phyloP scores from a whole-genome alignment of 1,139 yeast species.

The Spathaspora sp. region DNA sequence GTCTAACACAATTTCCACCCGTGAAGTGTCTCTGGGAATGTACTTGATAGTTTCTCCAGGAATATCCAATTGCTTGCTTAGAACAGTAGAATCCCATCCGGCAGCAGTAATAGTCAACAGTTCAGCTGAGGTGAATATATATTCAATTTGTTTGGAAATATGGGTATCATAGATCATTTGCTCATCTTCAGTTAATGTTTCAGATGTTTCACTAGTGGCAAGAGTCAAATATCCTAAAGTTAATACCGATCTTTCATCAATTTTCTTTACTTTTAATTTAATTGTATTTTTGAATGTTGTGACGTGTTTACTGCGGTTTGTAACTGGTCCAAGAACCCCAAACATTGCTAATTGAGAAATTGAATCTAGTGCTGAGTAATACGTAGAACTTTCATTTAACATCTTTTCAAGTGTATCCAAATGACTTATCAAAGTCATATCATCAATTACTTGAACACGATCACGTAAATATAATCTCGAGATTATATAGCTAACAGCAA shows the following conservation, averaged over 20 bases:
- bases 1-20: slow-evolving; percentile 40
- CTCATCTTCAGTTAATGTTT: slow-evolving; percentile 15
- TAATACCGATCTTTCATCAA: slow-evolving; percentile 60
- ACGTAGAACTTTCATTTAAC: slow-evolving; percentile 20
- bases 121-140: slow-evolving; percentile 79
- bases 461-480: slow-evolving; percentile 51
- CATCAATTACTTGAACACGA: slow-evolving; percentile 25
- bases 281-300: slow-evolving; percentile 30
- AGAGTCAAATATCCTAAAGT: slow-evolving; percentile 58
- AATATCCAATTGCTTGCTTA: slow-evolving; percentile 54
- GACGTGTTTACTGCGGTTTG: slow-evolving; percentile 16
- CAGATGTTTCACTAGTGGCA: not conserved
- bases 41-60: slow-evolving; percentile 26
- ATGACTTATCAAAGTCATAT: slow-evolving; percentile 5
- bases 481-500: slow-evolving; percentile 47
- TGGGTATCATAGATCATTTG: slow-evolving; percentile 55
- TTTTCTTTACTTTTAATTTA: slow-evolving; percentile 47
- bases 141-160: slow-evolving; percentile 69
- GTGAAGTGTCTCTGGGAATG: slow-evolving; percentile 19
- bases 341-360: slow-evolving; percentile 58
- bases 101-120: slow-evolving; percentile 69
- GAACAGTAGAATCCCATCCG: slow-evolving; percentile 72
- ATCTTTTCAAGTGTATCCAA: slow-evolving; percentile 15
- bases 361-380: slow-evolving; percentile 41
- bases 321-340: slow-evolving; percentile 51